phyloP scores from a whole-genome alignment of 2,329 filamentous ascomycete species.

The Nothomitra cinnamomea region DNA sequence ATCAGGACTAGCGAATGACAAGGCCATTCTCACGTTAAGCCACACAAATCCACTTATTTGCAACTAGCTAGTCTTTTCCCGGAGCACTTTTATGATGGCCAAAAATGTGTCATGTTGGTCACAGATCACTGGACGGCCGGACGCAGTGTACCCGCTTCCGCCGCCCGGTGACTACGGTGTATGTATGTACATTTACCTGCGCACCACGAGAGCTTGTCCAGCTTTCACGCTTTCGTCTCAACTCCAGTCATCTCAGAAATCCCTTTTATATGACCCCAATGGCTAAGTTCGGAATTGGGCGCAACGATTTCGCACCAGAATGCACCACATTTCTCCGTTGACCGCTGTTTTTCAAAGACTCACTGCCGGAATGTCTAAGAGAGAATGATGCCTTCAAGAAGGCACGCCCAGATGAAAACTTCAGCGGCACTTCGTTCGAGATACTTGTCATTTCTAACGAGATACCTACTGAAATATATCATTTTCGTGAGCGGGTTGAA shows the following conservation, averaged over 20 bases:
- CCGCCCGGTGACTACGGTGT: conserved; percentile 1
- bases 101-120: conserved; percentile 3
- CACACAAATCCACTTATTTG: background rate
- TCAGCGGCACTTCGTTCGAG: no score
- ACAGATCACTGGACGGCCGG: background rate
- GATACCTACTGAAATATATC: no score
- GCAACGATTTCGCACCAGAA: no score
- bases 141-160: conserved; percentile 1
- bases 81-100: background rate
- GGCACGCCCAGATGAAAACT: no score
- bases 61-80: background rate
- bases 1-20: background rate
- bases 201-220: background rate
- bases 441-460: no score
- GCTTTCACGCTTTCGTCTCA: background rate
- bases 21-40: background rate
- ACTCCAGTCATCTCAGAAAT: no score
- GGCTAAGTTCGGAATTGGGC: no score
- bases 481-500: background rate
- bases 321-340: no score
- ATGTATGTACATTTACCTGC: background rate
- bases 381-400: no score
- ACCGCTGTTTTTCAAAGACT: no score
- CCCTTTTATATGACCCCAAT: no score
- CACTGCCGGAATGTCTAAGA: no score